Evolutionary conservation across 1,284 basidiomycete species (phyloP).

Genomic region (Ganoderma sp.): DNA sequence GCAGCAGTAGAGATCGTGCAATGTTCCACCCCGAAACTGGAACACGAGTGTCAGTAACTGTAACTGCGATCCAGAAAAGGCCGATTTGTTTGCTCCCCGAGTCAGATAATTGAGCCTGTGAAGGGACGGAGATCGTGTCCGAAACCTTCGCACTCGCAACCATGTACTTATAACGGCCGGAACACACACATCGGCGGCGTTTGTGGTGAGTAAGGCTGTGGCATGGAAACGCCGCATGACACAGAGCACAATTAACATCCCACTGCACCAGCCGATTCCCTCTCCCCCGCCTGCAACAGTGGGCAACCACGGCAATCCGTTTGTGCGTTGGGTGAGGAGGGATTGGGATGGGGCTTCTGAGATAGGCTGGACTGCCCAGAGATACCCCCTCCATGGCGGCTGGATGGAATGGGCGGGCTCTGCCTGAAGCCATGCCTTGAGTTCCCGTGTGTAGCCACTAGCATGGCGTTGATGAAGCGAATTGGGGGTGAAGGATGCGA

Average conservation of each 20-base stretch:
- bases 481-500: neutral
- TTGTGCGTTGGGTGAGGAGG: neutral
- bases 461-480: neutral
- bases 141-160: neutral
- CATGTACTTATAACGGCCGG: neutral
- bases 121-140: neutral
- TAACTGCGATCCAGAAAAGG: neutral
- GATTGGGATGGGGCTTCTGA: neutral
- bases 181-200: neutral
- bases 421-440: neutral
- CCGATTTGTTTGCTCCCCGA: neutral
- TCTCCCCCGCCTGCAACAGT: neutral
- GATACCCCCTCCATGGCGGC: neutral
- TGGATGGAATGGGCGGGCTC: neutral
- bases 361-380: neutral
- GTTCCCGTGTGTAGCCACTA: neutral
- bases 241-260: neutral
- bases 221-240: neutral
- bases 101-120: neutral
- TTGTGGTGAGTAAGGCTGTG: neutral
- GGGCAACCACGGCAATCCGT: no score
- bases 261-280: neutral
- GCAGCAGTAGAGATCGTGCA: slow-evolving; percentile 37
- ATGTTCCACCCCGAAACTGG: slow-evolving; percentile 32
- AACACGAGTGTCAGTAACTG: slow-evolving; percentile 2